Percentiles rank a stretch among this genome's conserved stretches.
These are phyloP conservation scores for Delitschia confertaspora DNA, from an alignment of 495 filamentous ascomycete species.

Conservation along the genomic window DNA sequence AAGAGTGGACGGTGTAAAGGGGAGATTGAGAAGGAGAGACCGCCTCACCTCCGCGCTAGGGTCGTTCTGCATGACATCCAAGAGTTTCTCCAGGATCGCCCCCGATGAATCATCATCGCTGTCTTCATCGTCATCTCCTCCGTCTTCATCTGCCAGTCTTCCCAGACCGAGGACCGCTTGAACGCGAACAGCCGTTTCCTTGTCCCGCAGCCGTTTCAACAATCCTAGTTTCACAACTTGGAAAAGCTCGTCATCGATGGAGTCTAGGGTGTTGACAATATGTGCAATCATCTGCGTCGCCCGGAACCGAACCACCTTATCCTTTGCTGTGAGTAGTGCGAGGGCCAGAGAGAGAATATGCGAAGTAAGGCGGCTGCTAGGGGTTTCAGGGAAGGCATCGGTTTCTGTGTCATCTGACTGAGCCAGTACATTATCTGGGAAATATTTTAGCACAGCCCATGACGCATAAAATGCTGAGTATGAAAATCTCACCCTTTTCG, in stretches of 20 bases:
- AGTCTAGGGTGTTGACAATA: constrained; percentile 80
- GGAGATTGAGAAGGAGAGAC: constrained; percentile 78
- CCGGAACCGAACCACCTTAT: constrained; percentile 86
- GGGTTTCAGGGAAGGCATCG: constrained; percentile 64
- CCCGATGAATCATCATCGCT: constrained; percentile 45
- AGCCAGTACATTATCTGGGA: constrained; percentile 43
- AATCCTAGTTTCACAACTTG: constrained; percentile 66
- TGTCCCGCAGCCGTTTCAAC: constrained; percentile 79
- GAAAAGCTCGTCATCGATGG: constrained; percentile 83
- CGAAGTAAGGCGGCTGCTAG: constrained; percentile 65
- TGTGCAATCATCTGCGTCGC: constrained; percentile 82
- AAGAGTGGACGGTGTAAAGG: constrained; percentile 70
- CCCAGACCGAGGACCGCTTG: constrained; percentile 91
- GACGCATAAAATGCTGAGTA: background rate
- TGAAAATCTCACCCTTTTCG: constrained; percentile 57
- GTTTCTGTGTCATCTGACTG: constrained; percentile 41
- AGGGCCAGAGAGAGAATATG: constrained; percentile 61
- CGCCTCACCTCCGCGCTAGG: constrained; percentile 86
- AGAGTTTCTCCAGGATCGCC: constrained; percentile 67
- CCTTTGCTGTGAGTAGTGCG: constrained; percentile 67
- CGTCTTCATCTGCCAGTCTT: constrained; percentile 70
- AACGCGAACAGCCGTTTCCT: constrained; percentile 80
- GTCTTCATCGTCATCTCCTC: constrained; percentile 43
- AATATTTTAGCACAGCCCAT: constrained; percentile 6
- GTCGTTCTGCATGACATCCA: constrained; percentile 90